These are phyloP conservation scores for Cladophialophora immunda DNA, from an alignment of 2,329 filamentous ascomycete genomes.

Conservation along the genomic window DNA sequence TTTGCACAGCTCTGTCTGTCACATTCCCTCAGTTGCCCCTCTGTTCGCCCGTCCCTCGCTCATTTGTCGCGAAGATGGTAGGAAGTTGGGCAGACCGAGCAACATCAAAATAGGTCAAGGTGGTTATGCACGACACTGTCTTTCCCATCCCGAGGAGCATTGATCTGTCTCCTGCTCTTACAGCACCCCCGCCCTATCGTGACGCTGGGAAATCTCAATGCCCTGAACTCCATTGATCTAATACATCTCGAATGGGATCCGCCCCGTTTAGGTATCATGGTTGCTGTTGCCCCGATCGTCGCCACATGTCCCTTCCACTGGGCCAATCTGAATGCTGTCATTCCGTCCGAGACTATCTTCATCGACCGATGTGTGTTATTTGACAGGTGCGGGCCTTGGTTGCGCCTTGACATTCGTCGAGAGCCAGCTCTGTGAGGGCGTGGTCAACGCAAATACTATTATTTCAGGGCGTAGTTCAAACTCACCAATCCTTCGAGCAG, in stretches of 20 bases:
- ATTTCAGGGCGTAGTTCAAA: conserved; percentile 24
- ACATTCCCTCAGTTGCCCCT: background rate
- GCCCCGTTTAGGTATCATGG: conserved; percentile 32
- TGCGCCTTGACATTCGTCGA: conserved; percentile 80
- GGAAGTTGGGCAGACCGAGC: background rate
- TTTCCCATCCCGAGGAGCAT: conserved; percentile 2
- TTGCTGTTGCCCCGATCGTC: conserved; percentile 18
- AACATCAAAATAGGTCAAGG: background rate
- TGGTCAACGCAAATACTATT: conserved; percentile 37
- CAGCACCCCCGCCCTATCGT: background rate
- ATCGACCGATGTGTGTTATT: conserved; percentile 15
- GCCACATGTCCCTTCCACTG: background rate
- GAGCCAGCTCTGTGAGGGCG: conserved; percentile 69
- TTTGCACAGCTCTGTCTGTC: background rate
- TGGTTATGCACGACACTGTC: background rate
- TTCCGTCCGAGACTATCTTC: conserved; percentile 4
- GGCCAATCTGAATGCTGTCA: background rate
- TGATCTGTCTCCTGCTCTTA: background rate
- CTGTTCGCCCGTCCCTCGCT: background rate
- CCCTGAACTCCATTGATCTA: conserved; percentile 25
- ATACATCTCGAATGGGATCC: conserved; percentile 25
- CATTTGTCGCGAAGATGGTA: background rate
- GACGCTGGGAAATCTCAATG: conserved; percentile 20
- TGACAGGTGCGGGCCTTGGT: conserved; percentile 42
- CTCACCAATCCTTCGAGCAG: conserved; percentile 78